Evolutionary conservation across 2,329 filamentous ascomycete species (phyloP), one percentile per base, ranked within the genome.

Genomic region (Aspergillus amoenus): DNA sequence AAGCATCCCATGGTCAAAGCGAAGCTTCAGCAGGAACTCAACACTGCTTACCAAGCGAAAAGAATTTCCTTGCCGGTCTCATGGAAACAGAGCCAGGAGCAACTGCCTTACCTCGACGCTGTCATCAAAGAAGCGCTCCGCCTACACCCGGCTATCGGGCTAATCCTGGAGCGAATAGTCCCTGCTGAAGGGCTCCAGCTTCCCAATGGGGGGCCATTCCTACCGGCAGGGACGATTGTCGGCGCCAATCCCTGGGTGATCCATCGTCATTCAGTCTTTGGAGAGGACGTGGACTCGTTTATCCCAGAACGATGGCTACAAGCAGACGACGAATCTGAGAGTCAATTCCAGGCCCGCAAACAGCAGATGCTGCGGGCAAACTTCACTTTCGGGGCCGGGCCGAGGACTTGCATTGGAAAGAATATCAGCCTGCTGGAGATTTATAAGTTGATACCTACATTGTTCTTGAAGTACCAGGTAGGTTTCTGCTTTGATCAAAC

Each of bases 91-190:
- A 18, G 37, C 50, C 87, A 90, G 69, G 83, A 82, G 55, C 32
- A 11, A 11, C 79, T 94, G 2, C 84, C 85, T 0, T 93, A 93
- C 69, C 83, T 94, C 4, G 88, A 92, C 67, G 90, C 89, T 3
- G 87, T 86, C 55, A 82, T 93, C 64, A 90, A 93, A 67, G 90
- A 94, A 71, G 84, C 87, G 3, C 89, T 92, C 76, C 83, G 89
- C 9, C 70, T 91, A 64, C 88, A 93, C 68, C 90, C 90, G 0
- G 88, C 89, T 0, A 81, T 88, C 0, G 89, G 88, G 0, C 76
- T 92, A 3, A 85, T 87, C 0, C 78, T 93, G 44, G 90, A 93
- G 73, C 83, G 90, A 60, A 77, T 92, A 42, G 87, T 90, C 0
- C 90, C 89, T 0, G 0, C 87, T 89, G 57, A 87, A 91, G 0